Percentiles rank a stretch among this genome's conserved stretches.
phyloP scores from a whole-genome alignment of 1,139 yeast species.

The Hanseniaspora gamundiae region DNA sequence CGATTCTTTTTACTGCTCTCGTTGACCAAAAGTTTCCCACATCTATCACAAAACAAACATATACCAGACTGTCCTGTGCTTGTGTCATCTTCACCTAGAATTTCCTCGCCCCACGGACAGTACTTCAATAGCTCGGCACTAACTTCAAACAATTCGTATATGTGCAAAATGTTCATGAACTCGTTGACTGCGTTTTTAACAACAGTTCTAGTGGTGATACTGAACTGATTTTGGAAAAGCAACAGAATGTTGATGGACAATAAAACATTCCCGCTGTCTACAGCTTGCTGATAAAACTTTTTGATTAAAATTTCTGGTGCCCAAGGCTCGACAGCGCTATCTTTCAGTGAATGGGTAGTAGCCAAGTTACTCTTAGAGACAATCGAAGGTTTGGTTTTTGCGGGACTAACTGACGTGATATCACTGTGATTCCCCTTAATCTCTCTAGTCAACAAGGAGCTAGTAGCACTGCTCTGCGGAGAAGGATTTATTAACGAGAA shows the following conservation, averaged over 20 bases:
- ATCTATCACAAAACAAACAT: constrained; percentile 56
- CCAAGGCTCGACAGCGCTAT: constrained; percentile 18
- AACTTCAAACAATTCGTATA: constrained; percentile 24
- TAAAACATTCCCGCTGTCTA: constrained; percentile 21
- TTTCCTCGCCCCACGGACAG: constrained; percentile 23
- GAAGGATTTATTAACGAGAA: not conserved
- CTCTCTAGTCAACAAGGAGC: not conserved
- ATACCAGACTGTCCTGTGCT: constrained; percentile 31
- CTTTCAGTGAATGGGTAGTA: no score
- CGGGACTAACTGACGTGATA: no score
- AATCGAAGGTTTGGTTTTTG: no score
- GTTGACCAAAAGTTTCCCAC: constrained; percentile 52
- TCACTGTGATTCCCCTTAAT: not conserved
- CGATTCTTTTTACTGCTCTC: constrained; percentile 39
- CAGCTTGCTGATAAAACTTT: constrained; percentile 21
- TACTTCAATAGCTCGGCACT: constrained; percentile 23
- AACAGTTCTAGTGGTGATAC: constrained; percentile 16
- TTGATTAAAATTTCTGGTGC: constrained; percentile 16
- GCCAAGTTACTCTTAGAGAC: no score
- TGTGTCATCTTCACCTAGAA: constrained; percentile 13
- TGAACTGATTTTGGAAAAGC: constrained; percentile 19
- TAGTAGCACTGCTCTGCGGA: not conserved
- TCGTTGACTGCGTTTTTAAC: constrained; percentile 21
- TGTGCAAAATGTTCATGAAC: constrained; percentile 21
- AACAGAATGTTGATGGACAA: constrained; percentile 18